Evolutionary conservation across 2,329 filamentous ascomycete genomes (phyloP), one percentile per base, ranked within the genome.

Genomic region (Amylocarpus encephaloides): DNA sequence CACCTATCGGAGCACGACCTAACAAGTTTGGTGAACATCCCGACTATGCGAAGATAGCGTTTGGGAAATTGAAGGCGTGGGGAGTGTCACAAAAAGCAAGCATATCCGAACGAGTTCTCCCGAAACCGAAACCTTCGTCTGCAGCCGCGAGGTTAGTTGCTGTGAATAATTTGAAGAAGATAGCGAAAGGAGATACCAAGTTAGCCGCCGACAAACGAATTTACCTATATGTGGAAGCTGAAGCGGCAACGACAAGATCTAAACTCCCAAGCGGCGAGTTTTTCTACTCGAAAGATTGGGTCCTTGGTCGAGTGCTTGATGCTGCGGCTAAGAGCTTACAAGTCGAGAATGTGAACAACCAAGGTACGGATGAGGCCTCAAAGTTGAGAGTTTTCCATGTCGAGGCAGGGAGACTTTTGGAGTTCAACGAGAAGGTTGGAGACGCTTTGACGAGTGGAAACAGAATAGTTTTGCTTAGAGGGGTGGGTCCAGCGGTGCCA

Each of bases 371-470:
- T 11, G 88, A 94, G 71, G 83, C 86, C 65, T 84, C 90, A 52
- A 86, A 86, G 68, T 67, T 98, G 57, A 73, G 93, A 7, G 82
- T 98, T 0, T 98, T 95, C 64, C 91, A 97, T 66, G 88, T 98
- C 0, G 91, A 98, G 65, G 88, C 86, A 0, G 93, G 93, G 0
- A 74, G 89, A 51, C 68, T 98, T 55, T 68, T 98, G 56, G 91
- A 93, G 53, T 98, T 94, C 63, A 82, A 79, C 19, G 91, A 96
- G 69, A 91, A 92, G 73, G 74, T 95, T 49, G 90, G 89, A 4
- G 74, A 75, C 46, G 76, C 75, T 26, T 73, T 94, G 51, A 80
- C 80, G 57, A 91, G 80, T 59, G 93, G 93, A 1, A 92, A 98
- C 66, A 96, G 90, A 10, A 81, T 98, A 56, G 90, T 97, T 19